Conservation (phyloP, 345 rosid species). For the Sisymbrium irio region DNA sequence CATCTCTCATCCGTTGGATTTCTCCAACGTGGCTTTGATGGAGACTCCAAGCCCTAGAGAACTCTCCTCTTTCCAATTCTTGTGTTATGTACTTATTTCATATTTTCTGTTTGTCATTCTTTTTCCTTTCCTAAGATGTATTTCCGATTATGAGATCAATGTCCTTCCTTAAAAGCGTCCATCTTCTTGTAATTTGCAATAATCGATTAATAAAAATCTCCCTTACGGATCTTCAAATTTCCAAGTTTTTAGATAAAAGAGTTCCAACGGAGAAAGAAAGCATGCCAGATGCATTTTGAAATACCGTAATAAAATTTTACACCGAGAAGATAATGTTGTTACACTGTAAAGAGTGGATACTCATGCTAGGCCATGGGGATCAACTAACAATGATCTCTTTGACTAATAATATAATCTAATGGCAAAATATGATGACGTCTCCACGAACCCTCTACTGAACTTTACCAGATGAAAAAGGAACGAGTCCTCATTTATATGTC, state of each 20-base stretch:
- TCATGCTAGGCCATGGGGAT: neutral
- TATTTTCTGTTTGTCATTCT: neutral
- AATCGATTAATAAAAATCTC: neutral
- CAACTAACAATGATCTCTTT: neutral
- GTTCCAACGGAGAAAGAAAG: no score
- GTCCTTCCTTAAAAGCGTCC: neutral
- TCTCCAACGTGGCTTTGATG: constrained; percentile 40
- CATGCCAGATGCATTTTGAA: no score
- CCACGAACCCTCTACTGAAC: neutral
- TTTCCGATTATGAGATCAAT: neutral
- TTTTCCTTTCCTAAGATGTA: neutral
- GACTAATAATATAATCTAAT: neutral
- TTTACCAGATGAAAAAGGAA: neutral
- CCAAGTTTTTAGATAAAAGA: neutral
- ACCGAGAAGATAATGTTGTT: neutral
- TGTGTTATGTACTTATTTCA: neutral
- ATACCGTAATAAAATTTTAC: constrained; percentile 2
- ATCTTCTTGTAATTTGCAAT: neutral
- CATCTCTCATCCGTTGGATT: constrained; percentile 35
- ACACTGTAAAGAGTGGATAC: neutral
- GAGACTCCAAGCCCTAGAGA: constrained; percentile 29
- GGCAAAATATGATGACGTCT: constrained; percentile 9
- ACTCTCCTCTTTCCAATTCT: neutral
- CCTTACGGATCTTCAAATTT: neutral
- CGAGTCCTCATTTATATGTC: constrained; percentile 49